A percentile compares a stretch with the other conserved stretches of the same genome.
These are phyloP conservation scores for Suillus fuscotomentosus DNA, from an alignment of 768 basidiomycete genomes.

Conservation along the genomic window DNA sequence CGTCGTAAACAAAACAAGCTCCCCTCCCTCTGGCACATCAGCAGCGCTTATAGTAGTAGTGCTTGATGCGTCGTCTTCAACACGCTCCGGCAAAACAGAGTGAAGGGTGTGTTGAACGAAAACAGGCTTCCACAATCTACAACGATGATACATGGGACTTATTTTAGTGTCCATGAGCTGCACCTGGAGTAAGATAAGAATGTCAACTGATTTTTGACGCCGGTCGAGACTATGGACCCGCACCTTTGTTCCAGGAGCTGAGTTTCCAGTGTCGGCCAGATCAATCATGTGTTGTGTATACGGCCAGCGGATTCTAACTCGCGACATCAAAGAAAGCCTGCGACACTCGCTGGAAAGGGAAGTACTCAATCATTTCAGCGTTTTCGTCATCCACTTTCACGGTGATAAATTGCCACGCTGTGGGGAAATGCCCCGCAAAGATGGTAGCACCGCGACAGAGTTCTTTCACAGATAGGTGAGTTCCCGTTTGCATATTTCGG, in stretches of 20 bases:
- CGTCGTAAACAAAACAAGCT: not conserved
- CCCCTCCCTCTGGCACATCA: not conserved
- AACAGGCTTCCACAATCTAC: not conserved
- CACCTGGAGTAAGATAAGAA: not conserved
- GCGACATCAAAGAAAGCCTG: not conserved
- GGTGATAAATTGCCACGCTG: slow-evolving; percentile 27
- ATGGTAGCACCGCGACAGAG: not conserved
- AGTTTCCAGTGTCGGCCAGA: slow-evolving; percentile 21
- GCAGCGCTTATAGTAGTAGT: not conserved
- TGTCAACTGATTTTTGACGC: too few relatives aligned
- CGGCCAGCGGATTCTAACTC: slow-evolving; percentile 28
- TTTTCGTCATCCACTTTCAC: slow-evolving; percentile 26
- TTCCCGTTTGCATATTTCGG: slow-evolving; percentile 30
- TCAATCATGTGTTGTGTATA: slow-evolving; percentile 25
- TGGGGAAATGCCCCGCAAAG: slow-evolving; percentile 26
- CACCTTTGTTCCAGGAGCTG: slow-evolving; percentile 30
- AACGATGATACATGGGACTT: not conserved
- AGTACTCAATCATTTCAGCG: slow-evolving; percentile 26
- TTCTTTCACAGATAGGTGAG: slow-evolving; percentile 24
- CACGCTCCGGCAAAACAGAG: not conserved
- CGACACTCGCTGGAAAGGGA: not conserved
- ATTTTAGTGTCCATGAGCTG: not conserved
- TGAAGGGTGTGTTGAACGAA: not conserved
- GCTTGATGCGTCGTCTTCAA: not conserved
- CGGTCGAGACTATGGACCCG: not conserved